Base-by-base conservation (phyloP, 148 eudicot species). In the Rhododendron ovatum region DNA sequence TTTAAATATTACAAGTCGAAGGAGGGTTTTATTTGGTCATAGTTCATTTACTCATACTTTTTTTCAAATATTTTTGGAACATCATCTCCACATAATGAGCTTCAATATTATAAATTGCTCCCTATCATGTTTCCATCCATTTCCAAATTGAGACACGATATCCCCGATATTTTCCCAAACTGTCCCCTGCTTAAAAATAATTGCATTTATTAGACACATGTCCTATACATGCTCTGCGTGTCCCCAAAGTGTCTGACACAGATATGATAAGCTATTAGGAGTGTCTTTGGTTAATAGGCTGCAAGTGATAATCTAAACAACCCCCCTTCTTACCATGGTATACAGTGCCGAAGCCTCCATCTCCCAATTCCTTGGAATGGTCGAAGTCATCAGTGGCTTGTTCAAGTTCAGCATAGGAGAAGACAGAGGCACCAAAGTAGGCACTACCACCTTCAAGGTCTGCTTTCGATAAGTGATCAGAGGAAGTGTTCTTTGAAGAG, bases 261-360 rank as follows among this genome's bases (percentile, higher is more conserved):
- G 8, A 5, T 20, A 15, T 20, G n/a, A 59, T 20, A 59, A 59
- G n/a, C 65, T 59, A 20, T 39, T 59, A 59, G 2, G 2, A 59
- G n/a, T 59, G 65, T 20, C 61, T 0, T 0, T 13, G 65, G n/a
- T 20, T 59, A 5, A 59, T 59, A 18, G 24, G 24, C 65, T 20
- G n/a, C n/a, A 20, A 59, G 14, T 77, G 20, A 77, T 76, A 45
- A 24, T 78, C 15, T 2, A 2, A 78, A 80, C 22, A 20, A 26
- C 26, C 1, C 13, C 33, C 24, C 20, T 71, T 81, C 89, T 91
- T 90, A 93, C 96, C 96, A 43, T 92, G 82, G 81, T 93, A 93
- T 13, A 93, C 96, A 35, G 92, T 89, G 86, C 96, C 94, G 43
- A 86, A 94, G 51, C 94, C 97, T 57, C 97, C 97, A 83, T 92